A percentile compares a stretch with the other conserved stretches of the same genome.
phyloP scores from a whole-genome alignment of 495 filamentous ascomycete species.

The Cairneyella variabilis region DNA sequence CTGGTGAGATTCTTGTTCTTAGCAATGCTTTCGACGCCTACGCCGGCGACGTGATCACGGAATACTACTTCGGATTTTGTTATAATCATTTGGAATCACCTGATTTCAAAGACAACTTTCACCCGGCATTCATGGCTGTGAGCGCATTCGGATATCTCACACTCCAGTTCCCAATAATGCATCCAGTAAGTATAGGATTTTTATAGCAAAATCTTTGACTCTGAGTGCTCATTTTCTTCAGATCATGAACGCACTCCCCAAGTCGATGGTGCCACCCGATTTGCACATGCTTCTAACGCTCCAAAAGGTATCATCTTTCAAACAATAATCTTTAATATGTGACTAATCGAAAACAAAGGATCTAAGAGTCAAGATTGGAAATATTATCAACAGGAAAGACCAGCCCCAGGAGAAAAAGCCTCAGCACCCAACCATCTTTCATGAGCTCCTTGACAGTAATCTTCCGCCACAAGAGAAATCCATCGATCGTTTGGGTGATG shows the following conservation, averaged over 20 bases:
- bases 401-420: constrained; percentile 4
- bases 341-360: constrained; percentile 2
- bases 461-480: constrained; percentile 27
- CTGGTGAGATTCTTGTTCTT: constrained; percentile 6
- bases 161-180: constrained; percentile 2
- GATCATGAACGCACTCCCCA: too few species aligned
- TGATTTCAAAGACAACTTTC: constrained; percentile 3
- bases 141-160: background rate
- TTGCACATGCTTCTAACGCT: too few species aligned
- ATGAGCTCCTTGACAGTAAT: constrained; percentile 15
- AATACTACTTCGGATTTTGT: constrained; percentile 3
- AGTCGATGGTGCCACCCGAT: too few species aligned
- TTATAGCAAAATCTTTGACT: too few species aligned
- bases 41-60: constrained; percentile 23
- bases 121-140: background rate
- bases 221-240: too few species aligned
- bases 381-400: constrained; percentile 8
- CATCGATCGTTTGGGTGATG: constrained; percentile 26
- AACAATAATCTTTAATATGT: too few species aligned
- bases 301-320: too few species aligned
- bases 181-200: too few species aligned
- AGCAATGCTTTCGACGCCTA: background rate
- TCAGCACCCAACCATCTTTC: constrained; percentile 14
- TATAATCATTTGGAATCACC: constrained; percentile 16
- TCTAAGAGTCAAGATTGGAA: background rate